phyloP scores from a whole-genome alignment of 1,284 basidiomycete species.

The Trametes sp. region DNA sequence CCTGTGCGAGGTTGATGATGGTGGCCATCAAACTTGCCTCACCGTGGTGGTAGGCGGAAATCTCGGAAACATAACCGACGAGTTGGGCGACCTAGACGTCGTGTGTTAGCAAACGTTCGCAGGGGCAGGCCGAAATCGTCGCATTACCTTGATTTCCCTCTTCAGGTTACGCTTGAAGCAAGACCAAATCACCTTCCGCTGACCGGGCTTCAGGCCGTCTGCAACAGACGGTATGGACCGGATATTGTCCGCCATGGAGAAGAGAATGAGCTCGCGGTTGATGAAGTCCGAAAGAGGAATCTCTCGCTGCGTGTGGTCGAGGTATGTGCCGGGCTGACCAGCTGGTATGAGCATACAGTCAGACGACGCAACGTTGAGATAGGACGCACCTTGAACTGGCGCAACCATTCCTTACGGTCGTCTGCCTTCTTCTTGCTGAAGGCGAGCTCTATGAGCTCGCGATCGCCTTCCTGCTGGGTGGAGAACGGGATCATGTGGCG shows the following conservation, averaged over 20 bases:
- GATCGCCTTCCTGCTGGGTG: constrained; percentile 83
- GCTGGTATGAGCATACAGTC: not conserved
- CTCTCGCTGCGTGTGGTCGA: constrained; percentile 89
- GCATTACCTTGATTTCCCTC: constrained; percentile 85
- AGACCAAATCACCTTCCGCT: constrained; percentile 95
- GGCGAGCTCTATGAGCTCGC: constrained; percentile 93
- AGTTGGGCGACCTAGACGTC: constrained; percentile 85
- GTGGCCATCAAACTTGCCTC: constrained; percentile 89
- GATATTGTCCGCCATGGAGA: constrained; percentile 99
- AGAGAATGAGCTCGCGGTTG: constrained; percentile 97
- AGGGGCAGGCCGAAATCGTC: constrained; percentile 1
- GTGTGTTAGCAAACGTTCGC: not conserved
- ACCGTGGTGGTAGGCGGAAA: constrained; percentile 97
- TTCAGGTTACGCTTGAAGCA: constrained; percentile 96
- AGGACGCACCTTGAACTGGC: constrained; percentile 83
- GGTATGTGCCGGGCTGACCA: constrained; percentile 87
- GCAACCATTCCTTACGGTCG: constrained; percentile 98
- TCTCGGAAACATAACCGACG: constrained; percentile 93
- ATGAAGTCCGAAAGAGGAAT: constrained; percentile 96
- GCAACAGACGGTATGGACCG: constrained; percentile 94
- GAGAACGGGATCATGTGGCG: constrained; percentile 97
- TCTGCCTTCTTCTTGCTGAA: constrained; percentile 99
- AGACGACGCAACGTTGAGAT: no score
- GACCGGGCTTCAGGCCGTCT: constrained; percentile 99
- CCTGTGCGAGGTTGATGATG: constrained; percentile 94